Evolutionary conservation across 768 basidiomycete species (phyloP), one percentile per base, ranked within the genome.

Genomic region (Glaciozyma antarctica): DNA sequence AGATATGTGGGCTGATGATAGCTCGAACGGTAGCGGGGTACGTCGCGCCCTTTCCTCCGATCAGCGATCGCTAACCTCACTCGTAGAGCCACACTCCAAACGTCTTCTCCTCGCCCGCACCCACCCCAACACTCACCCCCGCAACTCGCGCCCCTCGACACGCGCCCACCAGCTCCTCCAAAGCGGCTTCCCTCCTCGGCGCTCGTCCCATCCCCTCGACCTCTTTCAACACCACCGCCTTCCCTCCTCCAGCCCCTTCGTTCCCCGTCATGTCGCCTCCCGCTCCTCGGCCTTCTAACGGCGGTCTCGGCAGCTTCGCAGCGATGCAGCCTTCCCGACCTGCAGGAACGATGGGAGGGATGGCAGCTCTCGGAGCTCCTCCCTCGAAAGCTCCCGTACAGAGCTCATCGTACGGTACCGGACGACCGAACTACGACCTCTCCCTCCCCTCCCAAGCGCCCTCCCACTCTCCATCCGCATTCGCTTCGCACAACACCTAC

Each of bases 1-100:
- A 21, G 68, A 70, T 21, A 64, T 70, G n/a, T 70, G 66, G 24
- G 66, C 63, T 1, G 69, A 70, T 15, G 24, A 26, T 7, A 24
- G 19, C 38, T 41, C 38, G 38, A 41, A 13, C 38, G 38, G 38
- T 41, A 41, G 38, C 38, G 38, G 38, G 38, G 38, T 41, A 2
- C 38, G 38, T 41, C 38, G 13, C 38, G 5, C 38, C 13, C 38
- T 15, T 10, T 41, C 19, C 52, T 61, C 2, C 57, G 62, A 32
- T 32, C 9, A 9, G 9, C 9, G 60, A 63, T 5, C 24, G 58
- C 10, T 26, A 53, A 48, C 3, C 10, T 56, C 60, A 1, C 57
- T 60, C 6, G 45, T 60, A 62, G 3, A 30, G 58, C 22, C 58
- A 47, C 7, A 3, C 47, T 15, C 3, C 56, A 1, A 13, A 57